Conservation (phyloP, 805 yeast genomes). For the Myxozyma melibiosi region DNA sequence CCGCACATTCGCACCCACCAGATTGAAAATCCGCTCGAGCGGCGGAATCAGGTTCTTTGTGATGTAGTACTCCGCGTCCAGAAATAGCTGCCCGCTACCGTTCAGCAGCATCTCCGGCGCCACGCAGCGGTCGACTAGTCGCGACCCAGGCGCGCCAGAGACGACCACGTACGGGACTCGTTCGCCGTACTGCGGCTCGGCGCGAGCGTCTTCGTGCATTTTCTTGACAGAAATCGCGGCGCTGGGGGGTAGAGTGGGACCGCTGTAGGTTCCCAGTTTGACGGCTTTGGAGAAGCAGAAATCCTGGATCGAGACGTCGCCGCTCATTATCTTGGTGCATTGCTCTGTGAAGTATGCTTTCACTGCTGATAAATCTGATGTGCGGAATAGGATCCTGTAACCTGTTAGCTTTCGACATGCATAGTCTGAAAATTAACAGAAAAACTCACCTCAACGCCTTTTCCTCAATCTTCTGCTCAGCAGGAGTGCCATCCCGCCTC, state of each 20-base stretch:
- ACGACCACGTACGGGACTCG: conserved; percentile 85
- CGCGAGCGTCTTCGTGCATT: conserved; percentile 64
- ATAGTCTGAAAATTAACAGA: neutral
- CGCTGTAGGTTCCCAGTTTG: conserved; percentile 74
- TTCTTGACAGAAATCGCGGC: conserved; percentile 74
- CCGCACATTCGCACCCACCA: conserved; percentile 77
- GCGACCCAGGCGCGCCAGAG: conserved; percentile 55
- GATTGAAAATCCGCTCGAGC: conserved; percentile 74
- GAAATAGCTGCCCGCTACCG: conserved; percentile 41
- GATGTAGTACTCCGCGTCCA: conserved; percentile 87
- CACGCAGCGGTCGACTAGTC: conserved; percentile 74
- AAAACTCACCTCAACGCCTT: conserved; percentile 48
- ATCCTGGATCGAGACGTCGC: conserved; percentile 70
- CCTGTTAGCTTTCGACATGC: neutral
- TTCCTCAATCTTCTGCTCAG: conserved; percentile 81
- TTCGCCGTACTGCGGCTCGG: conserved; percentile 85
- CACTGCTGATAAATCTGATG: conserved; percentile 68
- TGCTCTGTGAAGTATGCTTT: conserved; percentile 66
- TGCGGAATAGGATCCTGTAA: conserved; percentile 63
- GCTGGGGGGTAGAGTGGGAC: conserved; percentile 78
- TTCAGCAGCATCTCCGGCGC: conserved; percentile 74
- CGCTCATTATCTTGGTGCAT: conserved; percentile 65
- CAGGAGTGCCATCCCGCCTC: conserved; percentile 91
- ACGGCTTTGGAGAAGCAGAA: conserved; percentile 93
- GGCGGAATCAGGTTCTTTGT: conserved; percentile 86